Evolutionary conservation across 2,329 filamentous ascomycete genomes (phyloP).

Genomic region (Penicillium sp.): DNA sequence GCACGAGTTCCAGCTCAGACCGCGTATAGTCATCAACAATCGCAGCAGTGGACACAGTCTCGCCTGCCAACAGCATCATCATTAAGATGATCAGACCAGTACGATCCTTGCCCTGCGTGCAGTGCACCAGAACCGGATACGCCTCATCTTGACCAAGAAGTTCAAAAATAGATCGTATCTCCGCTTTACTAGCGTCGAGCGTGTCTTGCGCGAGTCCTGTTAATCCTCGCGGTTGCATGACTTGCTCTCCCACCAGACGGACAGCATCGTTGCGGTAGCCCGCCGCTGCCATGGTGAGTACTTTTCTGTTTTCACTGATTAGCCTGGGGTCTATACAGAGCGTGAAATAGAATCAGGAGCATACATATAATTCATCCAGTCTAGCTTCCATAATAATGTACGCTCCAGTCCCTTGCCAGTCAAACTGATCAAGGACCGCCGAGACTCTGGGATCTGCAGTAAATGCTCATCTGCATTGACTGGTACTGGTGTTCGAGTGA

Average conservation of each 20-base stretch:
- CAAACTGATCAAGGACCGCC: constrained; percentile 68
- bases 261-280: constrained; percentile 71
- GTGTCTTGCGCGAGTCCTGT: constrained; percentile 68
- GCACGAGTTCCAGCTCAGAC: constrained; percentile 60
- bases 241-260: constrained; percentile 64
- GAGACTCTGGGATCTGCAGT: constrained; percentile 62
- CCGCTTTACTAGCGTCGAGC: constrained; percentile 63
- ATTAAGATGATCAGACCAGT: constrained; percentile 72
- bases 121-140: constrained; percentile 73
- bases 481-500: constrained; percentile 42
- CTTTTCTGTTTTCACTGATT: constrained; percentile 46
- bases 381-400: constrained; percentile 65
- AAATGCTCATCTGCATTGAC: constrained; percentile 55
- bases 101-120: constrained; percentile 86
- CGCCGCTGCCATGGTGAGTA: constrained; percentile 62
- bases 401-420: constrained; percentile 71
- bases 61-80: constrained; percentile 61
- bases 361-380: constrained; percentile 66
- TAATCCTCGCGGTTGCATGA: constrained; percentile 72
- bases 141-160: constrained; percentile 55
- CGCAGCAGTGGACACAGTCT: constrained; percentile 54
- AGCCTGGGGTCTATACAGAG: not conserved
- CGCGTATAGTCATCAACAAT: constrained; percentile 72
- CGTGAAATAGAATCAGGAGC: constrained; percentile 16
- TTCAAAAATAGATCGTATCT: constrained; percentile 69